Evolutionary conservation across 352 stramenopile species (phyloP).

Genomic region (Pythium aquatile): DNA sequence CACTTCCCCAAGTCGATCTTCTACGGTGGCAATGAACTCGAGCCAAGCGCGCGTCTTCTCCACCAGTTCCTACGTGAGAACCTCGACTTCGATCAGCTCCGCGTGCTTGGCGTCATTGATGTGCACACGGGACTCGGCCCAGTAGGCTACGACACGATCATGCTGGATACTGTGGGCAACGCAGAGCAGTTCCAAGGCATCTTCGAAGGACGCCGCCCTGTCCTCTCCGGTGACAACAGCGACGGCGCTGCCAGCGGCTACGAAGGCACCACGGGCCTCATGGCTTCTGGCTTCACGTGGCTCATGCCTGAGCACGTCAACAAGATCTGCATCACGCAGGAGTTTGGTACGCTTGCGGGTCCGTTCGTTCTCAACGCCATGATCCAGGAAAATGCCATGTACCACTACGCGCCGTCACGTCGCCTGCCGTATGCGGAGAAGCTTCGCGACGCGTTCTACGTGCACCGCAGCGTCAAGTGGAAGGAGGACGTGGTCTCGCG

Average conservation of each 20-base stretch:
- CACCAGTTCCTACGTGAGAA: slow-evolving; percentile 58
- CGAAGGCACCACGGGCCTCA: slow-evolving; percentile 45
- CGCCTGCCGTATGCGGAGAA: slow-evolving; percentile 58
- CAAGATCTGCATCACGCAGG: slow-evolving; percentile 49
- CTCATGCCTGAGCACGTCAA: slow-evolving; percentile 27
- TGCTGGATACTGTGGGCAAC: slow-evolving; percentile 30
- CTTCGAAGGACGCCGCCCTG: slow-evolving; percentile 30
- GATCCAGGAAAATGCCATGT: slow-evolving; percentile 63
- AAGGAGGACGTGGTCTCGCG: slow-evolving; percentile 55
- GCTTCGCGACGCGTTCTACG: slow-evolving; percentile 76
- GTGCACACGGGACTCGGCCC: slow-evolving; percentile 92
- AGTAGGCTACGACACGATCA: slow-evolving; percentile 43
- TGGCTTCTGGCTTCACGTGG: slow-evolving; percentile 37
- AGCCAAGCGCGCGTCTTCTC: slow-evolving; percentile 64
- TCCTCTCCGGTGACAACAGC: slow-evolving; percentile 29
- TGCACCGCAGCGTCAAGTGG: slow-evolving; percentile 65
- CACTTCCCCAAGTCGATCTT: slow-evolving; percentile 77
- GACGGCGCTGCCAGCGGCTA: slow-evolving; percentile 49
- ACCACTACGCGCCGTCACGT: slow-evolving; percentile 36
- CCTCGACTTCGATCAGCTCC: slow-evolving; percentile 38
- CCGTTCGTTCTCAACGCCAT: slow-evolving; percentile 61
- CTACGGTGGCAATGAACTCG: slow-evolving; percentile 76
- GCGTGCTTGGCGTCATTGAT: slow-evolving; percentile 83
- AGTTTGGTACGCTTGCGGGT: slow-evolving; percentile 68
- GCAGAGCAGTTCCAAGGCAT: slow-evolving; percentile 8